Conservation (phyloP, 2,329 filamentous ascomycete species). For the Exophiala sp. region DNA sequence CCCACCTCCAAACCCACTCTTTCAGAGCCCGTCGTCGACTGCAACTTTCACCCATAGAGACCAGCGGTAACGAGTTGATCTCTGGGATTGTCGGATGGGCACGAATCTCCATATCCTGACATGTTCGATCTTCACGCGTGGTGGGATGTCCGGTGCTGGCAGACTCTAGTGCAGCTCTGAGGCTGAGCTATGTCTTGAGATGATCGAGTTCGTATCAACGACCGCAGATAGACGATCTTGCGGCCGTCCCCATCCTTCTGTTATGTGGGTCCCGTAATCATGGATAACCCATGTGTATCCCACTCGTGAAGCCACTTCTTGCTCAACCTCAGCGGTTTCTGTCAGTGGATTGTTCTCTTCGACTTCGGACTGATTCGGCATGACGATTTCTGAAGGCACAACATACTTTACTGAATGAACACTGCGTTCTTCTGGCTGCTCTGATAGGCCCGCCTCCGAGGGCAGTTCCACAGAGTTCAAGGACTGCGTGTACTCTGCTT, state of each 20-base stretch:
- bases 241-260: neutral
- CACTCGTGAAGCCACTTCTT: neutral
- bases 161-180: too few relatives aligned
- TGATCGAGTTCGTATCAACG: neutral
- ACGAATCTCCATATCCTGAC: conserved; percentile 12
- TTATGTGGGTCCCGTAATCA: neutral
- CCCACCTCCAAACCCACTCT: neutral
- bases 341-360: neutral
- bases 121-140: too few relatives aligned
- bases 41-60: conserved; percentile 3
- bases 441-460: too few relatives aligned
- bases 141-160: too few relatives aligned
- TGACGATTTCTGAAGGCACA: neutral
- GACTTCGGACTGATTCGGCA: neutral
- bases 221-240: neutral
- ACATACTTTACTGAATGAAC: neutral
- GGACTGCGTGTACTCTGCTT: too few relatives aligned
- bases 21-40: conserved; percentile 6
- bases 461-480: too few relatives aligned
- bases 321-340: neutral
- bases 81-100: conserved; percentile 6
- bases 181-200: neutral
- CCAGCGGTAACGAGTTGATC: neutral
- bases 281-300: neutral
- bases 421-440: too few relatives aligned